A percentile compares a stretch with the other conserved stretches of the same genome.
Evolutionary conservation across 192 early-diverging fungal species (phyloP).

Genomic region (Podila clonocystis): DNA sequence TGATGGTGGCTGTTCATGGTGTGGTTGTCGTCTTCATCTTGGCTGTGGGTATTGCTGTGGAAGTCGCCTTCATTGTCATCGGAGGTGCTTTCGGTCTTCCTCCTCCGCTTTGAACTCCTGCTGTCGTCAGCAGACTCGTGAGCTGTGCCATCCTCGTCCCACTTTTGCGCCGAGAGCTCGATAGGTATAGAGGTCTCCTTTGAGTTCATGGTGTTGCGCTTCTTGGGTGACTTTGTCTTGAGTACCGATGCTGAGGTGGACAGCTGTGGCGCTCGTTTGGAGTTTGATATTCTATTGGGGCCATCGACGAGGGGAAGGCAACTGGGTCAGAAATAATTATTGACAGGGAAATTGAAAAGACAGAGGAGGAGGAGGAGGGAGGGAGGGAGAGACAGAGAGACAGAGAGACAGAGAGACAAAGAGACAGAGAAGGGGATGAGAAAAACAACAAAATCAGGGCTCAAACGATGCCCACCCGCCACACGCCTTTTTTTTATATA

Average conservation of each 20-base stretch:
- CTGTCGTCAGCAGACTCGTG: neutral
- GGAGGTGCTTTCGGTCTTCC: constrained; percentile 19
- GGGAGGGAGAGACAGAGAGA: too few species aligned
- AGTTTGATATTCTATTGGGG: constrained; percentile 21
- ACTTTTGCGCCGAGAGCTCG: neutral
- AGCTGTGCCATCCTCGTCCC: neutral
- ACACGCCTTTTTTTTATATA: too few species aligned
- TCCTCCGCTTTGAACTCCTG: constrained; percentile 43
- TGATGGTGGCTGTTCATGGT: neutral
- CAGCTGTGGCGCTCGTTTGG: constrained; percentile 7
- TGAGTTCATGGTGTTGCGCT: constrained; percentile 30
- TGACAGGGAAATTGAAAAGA: neutral
- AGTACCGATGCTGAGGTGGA: neutral
- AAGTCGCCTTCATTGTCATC: constrained; percentile 17
- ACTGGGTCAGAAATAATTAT: neutral
- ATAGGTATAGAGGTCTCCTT: constrained; percentile 16
- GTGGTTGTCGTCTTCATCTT: neutral
- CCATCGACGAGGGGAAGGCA: neutral
- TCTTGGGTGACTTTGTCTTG: constrained; percentile 27
- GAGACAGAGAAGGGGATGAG: neutral
- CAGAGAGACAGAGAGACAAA: too few species aligned
- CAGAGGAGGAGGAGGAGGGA: neutral
- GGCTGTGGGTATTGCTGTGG: neutral
- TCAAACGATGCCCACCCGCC: too few species aligned
- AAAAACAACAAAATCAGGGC: too few species aligned